Percentiles rank a stretch among this genome's conserved stretches.
These are phyloP conservation scores for Aethionema arabicum DNA, from an alignment of 345 rosid species.

Conservation along the genomic window DNA sequence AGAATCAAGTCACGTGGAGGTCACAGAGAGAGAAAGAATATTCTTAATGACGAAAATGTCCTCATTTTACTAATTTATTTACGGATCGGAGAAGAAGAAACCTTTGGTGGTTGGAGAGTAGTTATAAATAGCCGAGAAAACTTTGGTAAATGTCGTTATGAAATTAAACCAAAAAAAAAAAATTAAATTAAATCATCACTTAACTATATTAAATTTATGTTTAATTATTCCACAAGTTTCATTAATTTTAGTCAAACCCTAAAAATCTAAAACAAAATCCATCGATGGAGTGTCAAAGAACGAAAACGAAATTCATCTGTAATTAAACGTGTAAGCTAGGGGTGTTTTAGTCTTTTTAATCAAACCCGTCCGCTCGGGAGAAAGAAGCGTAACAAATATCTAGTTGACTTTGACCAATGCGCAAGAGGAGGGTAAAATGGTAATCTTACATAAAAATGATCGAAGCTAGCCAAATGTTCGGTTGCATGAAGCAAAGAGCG, in stretches of 20 bases:
- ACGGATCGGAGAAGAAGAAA: slow-evolving; percentile 18
- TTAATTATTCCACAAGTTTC: slow-evolving; percentile 16
- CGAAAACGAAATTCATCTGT: neutral
- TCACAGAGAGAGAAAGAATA: neutral
- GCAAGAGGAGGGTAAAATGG: slow-evolving; percentile 1
- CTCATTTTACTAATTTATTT: slow-evolving; percentile 16
- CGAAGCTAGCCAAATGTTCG: slow-evolving; percentile 50
- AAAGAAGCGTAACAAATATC: slow-evolving; percentile 14
- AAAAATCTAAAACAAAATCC: slow-evolving; percentile 15
- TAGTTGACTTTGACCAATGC: slow-evolving; percentile 23
- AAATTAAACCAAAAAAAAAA: neutral
- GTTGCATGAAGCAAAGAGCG: slow-evolving; percentile 46
- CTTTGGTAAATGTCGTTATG: slow-evolving; percentile 35
- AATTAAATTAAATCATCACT: neutral
- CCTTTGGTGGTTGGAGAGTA: slow-evolving; percentile 35
- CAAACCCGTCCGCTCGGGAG: neutral
- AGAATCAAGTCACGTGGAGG: slow-evolving; percentile 36
- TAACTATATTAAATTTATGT: neutral
- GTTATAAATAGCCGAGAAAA: slow-evolving; percentile 21
- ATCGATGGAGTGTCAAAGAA: slow-evolving; percentile 12
- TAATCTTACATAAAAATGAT: neutral
- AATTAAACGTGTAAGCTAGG: neutral
- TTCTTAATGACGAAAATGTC: slow-evolving; percentile 5
- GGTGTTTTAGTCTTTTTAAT: slow-evolving; percentile 2
- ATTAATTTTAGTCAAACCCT: slow-evolving; percentile 17